These are phyloP conservation scores for Physcomitrellopsis africana DNA, from an alignment of 225 moss, liverwort and hornwort species.

Conservation along the genomic window DNA sequence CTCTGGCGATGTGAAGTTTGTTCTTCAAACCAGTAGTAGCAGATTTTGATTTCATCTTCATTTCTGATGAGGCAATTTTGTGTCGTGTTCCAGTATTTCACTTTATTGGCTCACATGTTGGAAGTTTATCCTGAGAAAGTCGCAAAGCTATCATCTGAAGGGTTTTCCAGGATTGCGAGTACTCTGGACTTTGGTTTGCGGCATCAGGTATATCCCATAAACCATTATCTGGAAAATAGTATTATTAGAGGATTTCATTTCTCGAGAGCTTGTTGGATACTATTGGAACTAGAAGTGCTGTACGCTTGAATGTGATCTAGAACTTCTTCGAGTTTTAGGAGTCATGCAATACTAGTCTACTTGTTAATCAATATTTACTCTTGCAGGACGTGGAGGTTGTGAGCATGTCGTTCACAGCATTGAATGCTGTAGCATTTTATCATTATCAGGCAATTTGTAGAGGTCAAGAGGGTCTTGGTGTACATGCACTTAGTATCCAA, in stretches of 20 bases:
- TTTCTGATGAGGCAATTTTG: constrained; percentile 25
- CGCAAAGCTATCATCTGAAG: constrained; percentile 86
- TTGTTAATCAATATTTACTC: constrained; percentile 26
- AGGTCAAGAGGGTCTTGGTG: constrained; percentile 92
- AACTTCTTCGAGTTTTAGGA: constrained; percentile 25
- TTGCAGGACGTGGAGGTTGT: constrained; percentile 99
- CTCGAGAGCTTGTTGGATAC: neutral
- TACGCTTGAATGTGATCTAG: neutral
- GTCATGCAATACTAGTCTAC: constrained; percentile 5
- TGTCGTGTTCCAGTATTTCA: constrained; percentile 78
- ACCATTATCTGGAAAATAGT: neutral
- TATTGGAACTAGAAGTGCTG: neutral
- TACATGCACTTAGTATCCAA: constrained; percentile 69
- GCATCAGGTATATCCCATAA: constrained; percentile 71
- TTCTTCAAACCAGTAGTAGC: neutral
- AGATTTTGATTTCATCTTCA: constrained; percentile 15
- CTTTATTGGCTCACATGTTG: constrained; percentile 95
- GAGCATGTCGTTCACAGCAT: constrained; percentile 95
- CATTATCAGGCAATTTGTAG: constrained; percentile 95
- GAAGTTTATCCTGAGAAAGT: constrained; percentile 99
- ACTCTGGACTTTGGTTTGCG: constrained; percentile 91
- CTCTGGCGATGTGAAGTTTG: constrained; percentile 17
- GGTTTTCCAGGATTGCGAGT: constrained; percentile 88
- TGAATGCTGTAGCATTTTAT: constrained; percentile 98
- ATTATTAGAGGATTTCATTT: neutral